Evolutionary conservation across 768 basidiomycete genomes (phyloP), one percentile per base, ranked within the genome.

Genomic region (Tricholoma bakamatsutake): DNA sequence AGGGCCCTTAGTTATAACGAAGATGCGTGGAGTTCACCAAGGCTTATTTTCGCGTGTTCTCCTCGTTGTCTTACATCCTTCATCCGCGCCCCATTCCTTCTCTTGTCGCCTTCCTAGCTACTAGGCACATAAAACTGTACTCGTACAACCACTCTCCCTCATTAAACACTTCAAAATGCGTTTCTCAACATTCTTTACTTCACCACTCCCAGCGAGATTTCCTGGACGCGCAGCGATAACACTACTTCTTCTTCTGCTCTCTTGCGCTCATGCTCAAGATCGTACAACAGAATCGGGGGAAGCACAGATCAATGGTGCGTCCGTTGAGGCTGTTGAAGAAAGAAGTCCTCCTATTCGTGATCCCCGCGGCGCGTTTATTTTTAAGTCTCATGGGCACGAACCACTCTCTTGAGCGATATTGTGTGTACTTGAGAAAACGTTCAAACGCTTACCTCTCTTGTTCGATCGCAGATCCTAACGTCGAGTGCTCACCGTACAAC

Each of bases 401-500:
- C n/a, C 5, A 17, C 39, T 1, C 8, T 40, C 8, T 17, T 40
- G 5, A 40, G 15, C 12, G 12, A 5, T 13, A 37, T 37, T 13
- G 21, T 24, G 21, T 24, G 21, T 24, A 24, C 21, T 24, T 24
- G 21, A n/a, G n/a, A 24, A 24, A 24, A 24, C 35, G 8, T 17
- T 15, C n/a, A 13, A 40, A 18, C 18, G 17, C 48, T 39, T 43
- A 45, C 37, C 42, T 51, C 60, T 57, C 35, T 48, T 11, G 6
- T 40, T 42, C 13, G 17, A 8, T 30, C 39, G 11, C 59, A 76
- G 76, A 68, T 54, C 59, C 69, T 1, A 64, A 58, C 39, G 27
- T 45, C 35, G 79, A 80, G 57, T 83, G 81, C 58, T 59, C 70
- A 2, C 60, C 70, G 0, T 82, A 83, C 63, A 62, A 61, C 52